Conservation (phyloP, 1,284 basidiomycete genomes). For the Tilletia walkeri region DNA sequence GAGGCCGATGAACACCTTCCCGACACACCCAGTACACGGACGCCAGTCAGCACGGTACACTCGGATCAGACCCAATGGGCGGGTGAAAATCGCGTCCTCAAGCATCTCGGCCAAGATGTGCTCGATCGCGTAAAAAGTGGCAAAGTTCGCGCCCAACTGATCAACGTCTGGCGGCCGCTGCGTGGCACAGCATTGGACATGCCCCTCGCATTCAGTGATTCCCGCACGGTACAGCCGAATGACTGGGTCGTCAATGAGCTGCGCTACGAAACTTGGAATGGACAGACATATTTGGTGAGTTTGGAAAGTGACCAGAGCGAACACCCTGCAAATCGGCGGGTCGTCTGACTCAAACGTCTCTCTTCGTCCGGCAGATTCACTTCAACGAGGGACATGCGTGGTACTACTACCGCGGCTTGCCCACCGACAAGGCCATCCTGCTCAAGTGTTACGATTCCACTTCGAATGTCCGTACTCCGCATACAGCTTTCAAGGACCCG, state of each 20-base stretch:
- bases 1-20: constrained; percentile 30
- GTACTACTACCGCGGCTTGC: constrained; percentile 68
- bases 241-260: constrained; percentile 38
- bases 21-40: constrained; percentile 34
- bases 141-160: constrained; percentile 64
- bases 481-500: constrained; percentile 44
- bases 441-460: constrained; percentile 66
- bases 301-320: neutral
- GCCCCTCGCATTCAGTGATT: constrained; percentile 68
- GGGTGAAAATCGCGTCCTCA: constrained; percentile 37
- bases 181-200: constrained; percentile 62
- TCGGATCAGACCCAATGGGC: constrained; percentile 41
- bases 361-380: constrained; percentile 58
- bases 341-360: constrained; percentile 52
- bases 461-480: constrained; percentile 38
- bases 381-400: constrained; percentile 64
- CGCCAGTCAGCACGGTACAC: constrained; percentile 36
- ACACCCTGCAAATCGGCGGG: neutral
- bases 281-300: constrained; percentile 36
- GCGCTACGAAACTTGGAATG: constrained; percentile 37
- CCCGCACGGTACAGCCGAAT: constrained; percentile 58
- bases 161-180: constrained; percentile 73
- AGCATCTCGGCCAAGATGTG: constrained; percentile 39
- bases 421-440: constrained; percentile 66
- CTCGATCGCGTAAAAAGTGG: constrained; percentile 35